Percentiles rank a stretch among this genome's conserved stretches.
phyloP scores from a whole-genome alignment of 2,329 filamentous ascomycete genomes.

The Epichloe sibirici region DNA sequence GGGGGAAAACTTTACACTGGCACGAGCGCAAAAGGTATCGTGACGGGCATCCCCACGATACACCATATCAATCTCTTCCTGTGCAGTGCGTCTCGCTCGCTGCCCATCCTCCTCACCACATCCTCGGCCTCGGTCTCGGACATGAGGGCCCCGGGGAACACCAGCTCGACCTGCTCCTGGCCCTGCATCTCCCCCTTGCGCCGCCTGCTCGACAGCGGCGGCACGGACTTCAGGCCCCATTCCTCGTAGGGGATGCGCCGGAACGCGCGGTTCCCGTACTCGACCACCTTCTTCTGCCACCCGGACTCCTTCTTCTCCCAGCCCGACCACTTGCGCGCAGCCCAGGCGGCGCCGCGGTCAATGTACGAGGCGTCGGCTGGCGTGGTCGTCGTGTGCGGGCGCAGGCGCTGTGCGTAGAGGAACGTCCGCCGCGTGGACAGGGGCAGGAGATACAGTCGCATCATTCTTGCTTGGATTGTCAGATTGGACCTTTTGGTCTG shows the following conservation, averaged over 20 bases:
- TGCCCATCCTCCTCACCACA: conserved; percentile 60
- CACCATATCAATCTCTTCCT: conserved; percentile 68
- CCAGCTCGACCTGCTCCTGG: conserved; percentile 55
- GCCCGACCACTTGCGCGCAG: conserved; percentile 63
- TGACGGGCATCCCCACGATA: conserved; percentile 69
- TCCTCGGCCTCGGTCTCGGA: conserved; percentile 47
- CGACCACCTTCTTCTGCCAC: conserved; percentile 81
- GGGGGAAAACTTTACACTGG: conserved; percentile 56
- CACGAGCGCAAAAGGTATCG: conserved; percentile 68
- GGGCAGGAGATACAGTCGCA: conserved; percentile 90
- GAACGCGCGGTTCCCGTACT: conserved; percentile 76
- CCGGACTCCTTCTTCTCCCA: conserved; percentile 79
- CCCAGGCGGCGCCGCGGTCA: conserved; percentile 60
- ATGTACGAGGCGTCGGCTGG: conserved; percentile 37
- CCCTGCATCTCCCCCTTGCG: conserved; percentile 51
- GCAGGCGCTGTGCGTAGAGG: conserved; percentile 78
- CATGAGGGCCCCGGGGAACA: conserved; percentile 69
- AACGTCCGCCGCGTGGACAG: conserved; percentile 84
- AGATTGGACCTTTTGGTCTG: background rate
- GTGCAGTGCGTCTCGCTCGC: conserved; percentile 70
- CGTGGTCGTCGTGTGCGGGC: conserved; percentile 44
- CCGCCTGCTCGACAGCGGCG: conserved; percentile 59
- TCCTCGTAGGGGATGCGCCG: conserved; percentile 89
- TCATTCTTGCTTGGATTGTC: conserved; percentile 25
- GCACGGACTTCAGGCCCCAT: conserved; percentile 94